These are phyloP conservation scores for Tilletia horrida DNA, from an alignment of 1,284 basidiomycete species.

Conservation along the genomic window DNA sequence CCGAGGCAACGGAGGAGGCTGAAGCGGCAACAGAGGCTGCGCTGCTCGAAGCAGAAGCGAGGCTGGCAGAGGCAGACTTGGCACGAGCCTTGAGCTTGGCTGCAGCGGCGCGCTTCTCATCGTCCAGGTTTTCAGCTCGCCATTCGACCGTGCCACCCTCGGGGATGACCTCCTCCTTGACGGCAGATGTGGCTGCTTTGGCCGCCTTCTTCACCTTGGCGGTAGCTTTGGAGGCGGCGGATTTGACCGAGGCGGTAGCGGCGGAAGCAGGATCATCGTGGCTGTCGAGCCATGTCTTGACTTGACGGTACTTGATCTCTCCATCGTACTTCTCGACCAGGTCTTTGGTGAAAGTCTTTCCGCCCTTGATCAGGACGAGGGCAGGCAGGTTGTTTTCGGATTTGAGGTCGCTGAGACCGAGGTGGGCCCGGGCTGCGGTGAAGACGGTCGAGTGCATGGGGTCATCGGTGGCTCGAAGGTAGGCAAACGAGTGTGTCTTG, in stretches of 20 bases:
- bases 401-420: slow-evolving; percentile 36
- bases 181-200: slow-evolving; percentile 18
- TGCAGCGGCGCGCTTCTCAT: slow-evolving; percentile 22
- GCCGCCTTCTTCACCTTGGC: slow-evolving; percentile 23
- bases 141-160: slow-evolving; percentile 25
- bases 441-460: slow-evolving; percentile 31
- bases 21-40: not conserved
- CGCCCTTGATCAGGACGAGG: slow-evolving; percentile 38
- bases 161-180: slow-evolving; percentile 16
- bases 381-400: slow-evolving; percentile 37
- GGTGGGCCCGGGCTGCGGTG: slow-evolving; percentile 31
- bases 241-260: slow-evolving; percentile 21
- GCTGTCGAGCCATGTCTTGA: slow-evolving; percentile 46
- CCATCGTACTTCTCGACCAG: slow-evolving; percentile 41
- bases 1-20: not conserved
- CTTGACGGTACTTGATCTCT: slow-evolving; percentile 41
- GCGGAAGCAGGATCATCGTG: slow-evolving; percentile 15
- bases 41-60: not conserved
- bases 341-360: slow-evolving; percentile 27
- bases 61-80: slow-evolving; percentile 11
- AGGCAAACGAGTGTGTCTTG: slow-evolving; percentile 39
- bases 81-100: slow-evolving; percentile 20
- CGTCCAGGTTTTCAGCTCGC: slow-evolving; percentile 22
- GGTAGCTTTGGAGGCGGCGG: slow-evolving; percentile 27
- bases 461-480: slow-evolving; percentile 36